Evolutionary conservation across 2,329 filamentous ascomycete species (phyloP).

Genomic region (Botryotinia globosa): DNA sequence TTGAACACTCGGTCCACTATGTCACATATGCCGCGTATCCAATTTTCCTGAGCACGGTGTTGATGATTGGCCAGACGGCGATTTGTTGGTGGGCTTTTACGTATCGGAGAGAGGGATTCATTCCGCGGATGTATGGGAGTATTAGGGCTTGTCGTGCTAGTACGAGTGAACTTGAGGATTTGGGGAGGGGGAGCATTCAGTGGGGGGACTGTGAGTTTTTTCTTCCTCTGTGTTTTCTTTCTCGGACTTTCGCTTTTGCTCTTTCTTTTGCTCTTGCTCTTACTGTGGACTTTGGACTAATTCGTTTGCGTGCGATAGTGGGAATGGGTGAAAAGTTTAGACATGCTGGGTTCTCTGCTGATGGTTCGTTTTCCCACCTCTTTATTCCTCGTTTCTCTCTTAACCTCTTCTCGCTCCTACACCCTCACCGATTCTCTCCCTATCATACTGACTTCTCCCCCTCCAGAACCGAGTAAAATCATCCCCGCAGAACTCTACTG

Average conservation of each 20-base stretch:
- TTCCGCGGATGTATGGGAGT: conserved; percentile 30
- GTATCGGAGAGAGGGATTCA: conserved; percentile 27
- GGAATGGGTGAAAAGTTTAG: conserved; percentile 27
- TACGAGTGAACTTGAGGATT: conserved; percentile 27
- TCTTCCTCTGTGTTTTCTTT: too few relatives aligned
- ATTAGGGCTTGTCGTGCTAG: conserved; percentile 28
- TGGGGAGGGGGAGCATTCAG: conserved; percentile 21
- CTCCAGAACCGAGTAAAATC: conserved; percentile 24
- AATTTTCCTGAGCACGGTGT: conserved; percentile 26
- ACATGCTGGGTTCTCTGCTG: conserved; percentile 27
- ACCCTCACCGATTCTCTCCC: too few relatives aligned
- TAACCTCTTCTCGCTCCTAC: too few relatives aligned
- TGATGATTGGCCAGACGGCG: conserved; percentile 27
- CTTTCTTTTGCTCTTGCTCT: too few relatives aligned
- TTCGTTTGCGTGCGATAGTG: conserved; percentile 10
- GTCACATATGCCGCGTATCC: conserved; percentile 28
- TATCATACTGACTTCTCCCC: neutral
- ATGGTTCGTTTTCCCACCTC: too few relatives aligned
- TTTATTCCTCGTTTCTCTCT: too few relatives aligned
- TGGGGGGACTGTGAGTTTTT: conserved; percentile 28
- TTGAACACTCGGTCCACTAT: conserved; percentile 27
- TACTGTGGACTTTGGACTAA: too few relatives aligned
- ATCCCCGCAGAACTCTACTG: conserved; percentile 28
- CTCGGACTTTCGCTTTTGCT: too few relatives aligned
- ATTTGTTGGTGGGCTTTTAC: conserved; percentile 31